Base-by-base conservation (phyloP, 2,329 filamentous ascomycete genomes). In the Verticillium alfalfae region DNA sequence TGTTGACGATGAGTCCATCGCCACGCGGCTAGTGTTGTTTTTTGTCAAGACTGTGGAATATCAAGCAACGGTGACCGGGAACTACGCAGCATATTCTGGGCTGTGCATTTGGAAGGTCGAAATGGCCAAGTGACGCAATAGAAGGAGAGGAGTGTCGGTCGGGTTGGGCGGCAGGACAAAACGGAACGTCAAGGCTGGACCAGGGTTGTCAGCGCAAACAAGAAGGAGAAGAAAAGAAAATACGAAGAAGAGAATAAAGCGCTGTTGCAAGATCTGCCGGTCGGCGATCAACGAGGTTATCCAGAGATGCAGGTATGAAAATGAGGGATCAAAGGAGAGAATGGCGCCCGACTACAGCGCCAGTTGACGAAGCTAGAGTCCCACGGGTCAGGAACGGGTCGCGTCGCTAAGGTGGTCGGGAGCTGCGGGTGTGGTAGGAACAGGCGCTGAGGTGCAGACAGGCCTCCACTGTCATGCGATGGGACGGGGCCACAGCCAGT, bases 21-120 rank as follows among this genome's bases (percentile, higher is more conserved):
- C 45, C 63, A 62, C 62, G 63, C 31, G 60, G 60, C n/a, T 64
- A 26, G 22, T 12, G 45, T 52, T n/a, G n/a, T 52, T 18, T 52
- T 22, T 26, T 22, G 45, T 52, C 45, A 10, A 52, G 45, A 13
- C 18, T 52, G 26, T 31, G 45, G 13, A 52, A 18, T 52, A 26
- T 10, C 3, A 52, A 18, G 22, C 9, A 10, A 26, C 3, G 45
- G 45, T 18, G 18, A 52, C 45, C 12, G 45, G 45, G 13, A 26
- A 18, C 18, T 52, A 22, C 10, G 45, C 22, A 10, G 45, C 45
- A 52, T 52, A 52, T 52, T 52, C n/a, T 4, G 22, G 45, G n/a
- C 18, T 10, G 45, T 13, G 45, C 45, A 52, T 52, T 52, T 10
- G 45, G 18, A 52, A 52, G 13, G n/a, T 22, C 7, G 18, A 52